Evolutionary conservation across 2,329 filamentous ascomycete genomes (phyloP), one percentile per base, ranked within the genome.

Genomic region (Colletotrichum sp.): DNA sequence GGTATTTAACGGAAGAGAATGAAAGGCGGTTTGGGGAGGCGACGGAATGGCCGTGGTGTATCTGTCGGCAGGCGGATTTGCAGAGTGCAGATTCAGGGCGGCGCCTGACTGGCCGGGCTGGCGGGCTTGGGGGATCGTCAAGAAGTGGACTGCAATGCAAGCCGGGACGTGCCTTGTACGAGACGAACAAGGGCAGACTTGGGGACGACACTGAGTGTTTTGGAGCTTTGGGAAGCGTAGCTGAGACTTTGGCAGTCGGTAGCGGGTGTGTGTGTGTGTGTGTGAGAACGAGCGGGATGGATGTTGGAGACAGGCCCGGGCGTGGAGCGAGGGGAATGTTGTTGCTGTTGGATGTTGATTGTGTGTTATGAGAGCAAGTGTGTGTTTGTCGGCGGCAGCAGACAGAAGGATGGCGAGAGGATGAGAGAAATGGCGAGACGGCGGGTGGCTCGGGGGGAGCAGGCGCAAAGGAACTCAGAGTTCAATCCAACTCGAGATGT

Each of bases 1-100:
- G 82, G 80, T 82, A 81, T 81, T 81, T 81, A 79, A 81, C 81
- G 81, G 81, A 81, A 63, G 61, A 57, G 67, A 52, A 65, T n/a
- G 67, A 69, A 65, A 66, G 74, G 76, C 67, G 71, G 77, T 68
- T 65, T 65, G 60, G 64, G 64, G 71, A 75, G 71, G 71, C 74
- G 71, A 76, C 52, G 74, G 71, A 66, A 59, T 21, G n/a, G 14
- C 63, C 55, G 64, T 63, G 71, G 71, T 72, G 69, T 68, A 34
- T 64, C 48, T 73, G 73, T 73, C 65, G 77, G 75, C 68, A 75
- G 66, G 70, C 69, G 70, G 73, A 68, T 75, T 66, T 72, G 75
- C 71, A 77, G 75, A 75, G 65, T 68, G 73, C 70, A 68, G 71
- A 55, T 24, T 26, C 36, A 63, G 30, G 48, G 48, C 67, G 76